Base-by-base conservation (phyloP, 768 basidiomycete genomes). In the Leccinellum rugosiceps region DNA sequence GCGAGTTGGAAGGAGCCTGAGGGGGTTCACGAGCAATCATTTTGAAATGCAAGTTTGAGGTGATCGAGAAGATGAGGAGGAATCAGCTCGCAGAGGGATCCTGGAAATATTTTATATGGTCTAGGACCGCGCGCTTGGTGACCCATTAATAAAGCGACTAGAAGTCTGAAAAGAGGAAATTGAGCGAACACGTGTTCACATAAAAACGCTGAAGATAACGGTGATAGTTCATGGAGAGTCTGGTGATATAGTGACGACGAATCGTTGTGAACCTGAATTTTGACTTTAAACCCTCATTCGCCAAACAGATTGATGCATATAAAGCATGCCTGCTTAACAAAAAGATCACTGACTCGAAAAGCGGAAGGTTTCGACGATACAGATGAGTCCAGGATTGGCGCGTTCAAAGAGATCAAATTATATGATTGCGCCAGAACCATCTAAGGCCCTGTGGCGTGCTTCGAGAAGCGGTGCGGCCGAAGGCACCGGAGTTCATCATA, bases 191-290 rank as follows among this genome's bases (percentile, higher is more conserved):
- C 19, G 58, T 60, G 63, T 30, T 11, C 25, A 19, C 21, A 28
- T 26, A 46, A 14, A 34, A 54, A 41, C 56, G 64, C 62, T 44
- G 50, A 49, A 56, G 65, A 66, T 66, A 65, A 48, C 61, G 52
- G 52, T 34, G 32, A 34, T n/a, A n/a, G n/a, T n/a, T n/a, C 15
- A 34, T 25, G 21, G n/a, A n/a, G n/a, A 14, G n/a, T n/a, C n/a
- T 35, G 34, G 15, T 35, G 34, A n/a, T n/a, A n/a, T n/a, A n/a
- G n/a, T n/a, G n/a, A n/a, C n/a, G n/a, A n/a, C n/a, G n/a, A n/a
- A n/a, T n/a, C n/a, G n/a, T n/a, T 26, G 26, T 26, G 26, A 26
- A 26, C 26, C 26, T 26, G 26, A 6, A 26, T 26, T 26, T 3
- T 26, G 26, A 26, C 6, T 26, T 26, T 26, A 26, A 3, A 26